phyloP scores from a whole-genome alignment of 192 early-diverging fungal species.

The Lobosporangium transversale region DNA sequence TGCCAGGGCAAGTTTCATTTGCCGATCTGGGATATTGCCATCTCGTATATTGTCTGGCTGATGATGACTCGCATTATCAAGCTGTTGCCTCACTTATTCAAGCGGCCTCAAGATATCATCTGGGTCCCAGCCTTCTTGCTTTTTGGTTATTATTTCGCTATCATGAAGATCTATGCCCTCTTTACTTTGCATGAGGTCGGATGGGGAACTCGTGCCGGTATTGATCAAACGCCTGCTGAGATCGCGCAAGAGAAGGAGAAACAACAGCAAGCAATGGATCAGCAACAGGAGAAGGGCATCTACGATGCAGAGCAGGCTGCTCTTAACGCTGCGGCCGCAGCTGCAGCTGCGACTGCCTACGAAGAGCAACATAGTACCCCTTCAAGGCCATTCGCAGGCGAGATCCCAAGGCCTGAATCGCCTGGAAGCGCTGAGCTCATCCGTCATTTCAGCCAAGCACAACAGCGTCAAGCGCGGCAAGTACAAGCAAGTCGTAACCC shows the following conservation, averaged over 20 bases:
- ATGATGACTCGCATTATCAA: conserved; percentile 73
- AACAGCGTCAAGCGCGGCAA: conserved; percentile 31
- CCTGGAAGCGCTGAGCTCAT: conserved; percentile 43
- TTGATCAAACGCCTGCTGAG: conserved; percentile 53
- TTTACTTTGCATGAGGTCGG: conserved; percentile 76
- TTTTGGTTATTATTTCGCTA: conserved; percentile 77
- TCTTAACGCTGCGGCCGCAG: conserved; percentile 21
- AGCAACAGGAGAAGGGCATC: conserved; percentile 5
- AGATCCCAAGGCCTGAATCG: conserved; percentile 22
- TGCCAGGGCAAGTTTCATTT: conserved; percentile 53
- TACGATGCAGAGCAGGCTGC: conserved; percentile 35
- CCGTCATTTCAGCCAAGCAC: conserved; percentile 47
- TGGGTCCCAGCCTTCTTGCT: conserved; percentile 72
- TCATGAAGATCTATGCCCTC: conserved; percentile 75
- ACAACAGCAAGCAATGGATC: conserved; percentile 14
- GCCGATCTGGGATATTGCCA: conserved; percentile 69
- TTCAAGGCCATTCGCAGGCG: conserved; percentile 1
- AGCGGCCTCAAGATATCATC: conserved; percentile 71
- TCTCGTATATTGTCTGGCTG: conserved; percentile 71
- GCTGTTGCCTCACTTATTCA: conserved; percentile 71
- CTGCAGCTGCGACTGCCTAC: conserved; percentile 26
- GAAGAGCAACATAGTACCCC: conserved; percentile 14
- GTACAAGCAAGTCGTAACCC: neutral
- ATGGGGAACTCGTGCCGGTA: conserved; percentile 75
- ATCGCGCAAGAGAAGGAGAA: conserved; percentile 55